Conservation (phyloP, 2,329 filamentous ascomycete species). For the Tympanopsis confertula region DNA sequence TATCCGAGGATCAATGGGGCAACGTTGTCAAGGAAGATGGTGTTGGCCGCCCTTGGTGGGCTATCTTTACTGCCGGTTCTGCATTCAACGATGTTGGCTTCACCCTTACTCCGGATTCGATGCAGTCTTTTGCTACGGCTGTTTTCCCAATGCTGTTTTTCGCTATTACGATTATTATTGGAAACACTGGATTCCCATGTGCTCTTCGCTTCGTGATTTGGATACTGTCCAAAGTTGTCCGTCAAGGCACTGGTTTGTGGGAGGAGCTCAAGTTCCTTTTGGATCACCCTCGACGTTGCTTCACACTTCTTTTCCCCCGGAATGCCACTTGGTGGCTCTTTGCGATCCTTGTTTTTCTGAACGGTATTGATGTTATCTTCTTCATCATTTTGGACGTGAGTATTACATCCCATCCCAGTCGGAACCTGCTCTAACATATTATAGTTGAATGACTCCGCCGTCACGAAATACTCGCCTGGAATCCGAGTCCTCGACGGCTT, state of each 20-base stretch:
- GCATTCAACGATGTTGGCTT: slow-evolving; percentile 94
- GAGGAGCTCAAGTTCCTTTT: slow-evolving; percentile 85
- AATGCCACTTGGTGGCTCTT: slow-evolving; percentile 94
- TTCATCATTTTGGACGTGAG: slow-evolving; percentile 84
- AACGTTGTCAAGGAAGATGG: slow-evolving; percentile 40
- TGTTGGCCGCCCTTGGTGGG: slow-evolving; percentile 74
- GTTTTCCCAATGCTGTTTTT: slow-evolving; percentile 66
- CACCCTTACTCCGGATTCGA: slow-evolving; percentile 83
- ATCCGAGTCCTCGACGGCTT: slow-evolving; percentile 2
- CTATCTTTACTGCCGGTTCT: slow-evolving; percentile 75
- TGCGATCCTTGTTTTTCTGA: slow-evolving; percentile 69
- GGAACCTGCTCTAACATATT: too few species aligned
- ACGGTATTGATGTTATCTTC: slow-evolving; percentile 75
- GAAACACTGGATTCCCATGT: slow-evolving; percentile 90
- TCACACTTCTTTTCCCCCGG: slow-evolving; percentile 84
- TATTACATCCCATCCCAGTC: too few species aligned
- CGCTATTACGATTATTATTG: slow-evolving; percentile 81
- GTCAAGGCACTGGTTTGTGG: slow-evolving; percentile 59
- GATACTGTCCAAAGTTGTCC: slow-evolving; percentile 57
- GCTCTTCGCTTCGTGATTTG: slow-evolving; percentile 93
- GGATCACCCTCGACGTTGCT: slow-evolving; percentile 90
- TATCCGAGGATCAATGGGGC: slow-evolving; percentile 48
- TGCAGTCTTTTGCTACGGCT: slow-evolving; percentile 76
- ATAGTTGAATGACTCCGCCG: neutral
- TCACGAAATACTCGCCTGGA: neutral